Conservation (phyloP, 768 basidiomycete genomes). For the Mycena albidolilacea region DNA sequence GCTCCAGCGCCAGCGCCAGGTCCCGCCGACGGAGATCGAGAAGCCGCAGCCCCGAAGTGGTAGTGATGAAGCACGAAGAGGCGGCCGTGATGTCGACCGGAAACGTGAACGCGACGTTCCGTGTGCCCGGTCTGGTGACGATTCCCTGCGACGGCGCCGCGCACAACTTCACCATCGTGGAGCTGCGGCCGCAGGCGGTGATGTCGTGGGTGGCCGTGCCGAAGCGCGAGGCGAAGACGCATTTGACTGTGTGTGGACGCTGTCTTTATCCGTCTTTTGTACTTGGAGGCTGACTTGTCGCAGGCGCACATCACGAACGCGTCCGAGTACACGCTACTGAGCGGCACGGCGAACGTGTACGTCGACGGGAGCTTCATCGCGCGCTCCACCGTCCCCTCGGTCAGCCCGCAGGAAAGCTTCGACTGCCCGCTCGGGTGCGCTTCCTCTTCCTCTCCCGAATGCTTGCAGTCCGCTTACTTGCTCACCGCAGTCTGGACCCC, state of each 20-base stretch:
- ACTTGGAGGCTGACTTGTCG: not conserved
- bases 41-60: not conserved
- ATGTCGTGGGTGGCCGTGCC: no score
- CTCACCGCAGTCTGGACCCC: constrained; percentile 50
- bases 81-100: no score
- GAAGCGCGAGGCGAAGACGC: constrained; percentile 54
- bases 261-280: no score
- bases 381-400: constrained; percentile 51
- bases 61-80: no score
- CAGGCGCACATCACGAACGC: constrained; percentile 68
- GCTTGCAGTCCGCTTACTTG: not conserved
- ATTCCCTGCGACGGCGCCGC: no score
- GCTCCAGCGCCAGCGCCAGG: no score
- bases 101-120: no score
- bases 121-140: no score
- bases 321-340: constrained; percentile 66
- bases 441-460: not conserved
- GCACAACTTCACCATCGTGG: no score
- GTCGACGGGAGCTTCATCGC: constrained; percentile 69
- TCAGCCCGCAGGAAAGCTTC: constrained; percentile 56
- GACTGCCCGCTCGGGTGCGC: constrained; percentile 62
- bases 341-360: constrained; percentile 63
- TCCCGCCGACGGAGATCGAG: no score
- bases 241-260: constrained; percentile 46
- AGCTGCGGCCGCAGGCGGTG: no score